Percentiles rank a stretch among this genome's conserved stretches.
Conservation (phyloP, 2,329 filamentous ascomycete species). For the Fusarium nanum region DNA sequence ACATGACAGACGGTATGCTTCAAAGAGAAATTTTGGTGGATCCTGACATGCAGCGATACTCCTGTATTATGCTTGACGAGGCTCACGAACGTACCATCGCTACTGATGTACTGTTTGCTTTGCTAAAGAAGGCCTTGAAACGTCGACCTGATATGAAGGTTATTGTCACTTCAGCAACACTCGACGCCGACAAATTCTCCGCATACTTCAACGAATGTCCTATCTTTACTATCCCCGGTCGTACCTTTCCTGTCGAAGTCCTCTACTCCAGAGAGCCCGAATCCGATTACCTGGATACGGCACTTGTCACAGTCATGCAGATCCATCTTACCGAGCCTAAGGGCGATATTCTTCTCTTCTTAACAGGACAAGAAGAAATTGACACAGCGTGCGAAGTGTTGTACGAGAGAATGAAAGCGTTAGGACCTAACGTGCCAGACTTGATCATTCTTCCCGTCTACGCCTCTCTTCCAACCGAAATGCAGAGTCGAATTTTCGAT, state of each 20-base stretch:
- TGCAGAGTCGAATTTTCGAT: constrained; percentile 95
- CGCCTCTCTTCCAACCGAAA: constrained; percentile 89
- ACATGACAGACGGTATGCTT: constrained; percentile 99
- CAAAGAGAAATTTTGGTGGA: constrained; percentile 95
- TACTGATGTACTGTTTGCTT: constrained; percentile 92
- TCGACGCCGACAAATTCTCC: constrained; percentile 98
- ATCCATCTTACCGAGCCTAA: constrained; percentile 93
- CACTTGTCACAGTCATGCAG: constrained; percentile 97
- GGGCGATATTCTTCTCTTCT: constrained; percentile 95
- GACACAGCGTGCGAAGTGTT: constrained; percentile 94
- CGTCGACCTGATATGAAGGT: constrained; percentile 88
- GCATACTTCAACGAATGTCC: constrained; percentile 96
- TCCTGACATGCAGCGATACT: constrained; percentile 88
- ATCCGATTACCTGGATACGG: constrained; percentile 93
- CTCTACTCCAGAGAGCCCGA: constrained; percentile 96
- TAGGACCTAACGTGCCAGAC: constrained; percentile 91
- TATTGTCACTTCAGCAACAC: constrained; percentile 95
- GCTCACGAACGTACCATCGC: constrained; percentile 97
- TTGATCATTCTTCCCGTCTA: constrained; percentile 96
- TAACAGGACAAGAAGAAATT: constrained; percentile 98
- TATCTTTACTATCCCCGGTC: constrained; percentile 95
- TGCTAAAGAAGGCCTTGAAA: constrained; percentile 93
- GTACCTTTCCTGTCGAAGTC: constrained; percentile 95
- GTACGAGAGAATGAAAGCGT: constrained; percentile 93
- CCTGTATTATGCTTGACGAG: constrained; percentile 97